Percentiles rank a stretch among this genome's conserved stretches.
phyloP scores from a whole-genome alignment of 2,329 filamentous ascomycete species.

The Monascus ruber region DNA sequence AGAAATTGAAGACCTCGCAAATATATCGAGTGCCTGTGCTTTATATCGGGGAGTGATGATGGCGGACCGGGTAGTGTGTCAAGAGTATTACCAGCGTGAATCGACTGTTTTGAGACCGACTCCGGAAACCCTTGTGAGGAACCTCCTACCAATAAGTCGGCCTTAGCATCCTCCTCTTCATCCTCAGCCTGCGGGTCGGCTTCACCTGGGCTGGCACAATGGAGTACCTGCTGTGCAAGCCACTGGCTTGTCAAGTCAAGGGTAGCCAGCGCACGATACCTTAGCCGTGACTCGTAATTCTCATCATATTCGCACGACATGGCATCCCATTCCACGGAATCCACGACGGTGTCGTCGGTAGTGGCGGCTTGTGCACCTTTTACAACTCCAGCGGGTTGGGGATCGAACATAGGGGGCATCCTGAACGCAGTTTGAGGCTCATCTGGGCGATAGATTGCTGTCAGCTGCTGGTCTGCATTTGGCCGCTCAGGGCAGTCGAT shows the following conservation, averaged over 20 bases:
- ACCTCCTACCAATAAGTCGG: constrained; percentile 3
- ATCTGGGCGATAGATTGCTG: constrained; percentile 20
- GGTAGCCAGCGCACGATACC: constrained; percentile 58
- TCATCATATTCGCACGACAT: constrained; percentile 58
- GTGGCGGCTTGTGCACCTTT: too few relatives aligned
- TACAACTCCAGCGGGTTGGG: too few relatives aligned
- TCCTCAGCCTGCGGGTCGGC: constrained; percentile 44
- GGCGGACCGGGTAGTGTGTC: too few relatives aligned
- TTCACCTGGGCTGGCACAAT: constrained; percentile 54
- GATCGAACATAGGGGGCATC: constrained; percentile 16
- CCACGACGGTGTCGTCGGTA: too few relatives aligned
- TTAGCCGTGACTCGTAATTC: constrained; percentile 61
- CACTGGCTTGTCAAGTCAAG: constrained; percentile 76
- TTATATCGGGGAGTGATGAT: constrained; percentile 24
- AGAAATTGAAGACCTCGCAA: constrained; percentile 37
- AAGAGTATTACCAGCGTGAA: too few relatives aligned
- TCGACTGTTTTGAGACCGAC: too few relatives aligned
- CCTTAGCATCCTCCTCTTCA: constrained; percentile 10
- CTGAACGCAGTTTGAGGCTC: constrained; percentile 36
- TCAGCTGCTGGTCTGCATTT: constrained; percentile 20
- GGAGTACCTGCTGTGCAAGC: constrained; percentile 71
- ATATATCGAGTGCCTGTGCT: constrained; percentile 65
- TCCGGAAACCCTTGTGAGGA: too few relatives aligned
- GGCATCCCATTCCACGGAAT: too few relatives aligned
- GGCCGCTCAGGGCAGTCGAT: constrained; percentile 45